Conservation (phyloP, 345 rosid genomes). For the Eucalyptus globulus region DNA sequence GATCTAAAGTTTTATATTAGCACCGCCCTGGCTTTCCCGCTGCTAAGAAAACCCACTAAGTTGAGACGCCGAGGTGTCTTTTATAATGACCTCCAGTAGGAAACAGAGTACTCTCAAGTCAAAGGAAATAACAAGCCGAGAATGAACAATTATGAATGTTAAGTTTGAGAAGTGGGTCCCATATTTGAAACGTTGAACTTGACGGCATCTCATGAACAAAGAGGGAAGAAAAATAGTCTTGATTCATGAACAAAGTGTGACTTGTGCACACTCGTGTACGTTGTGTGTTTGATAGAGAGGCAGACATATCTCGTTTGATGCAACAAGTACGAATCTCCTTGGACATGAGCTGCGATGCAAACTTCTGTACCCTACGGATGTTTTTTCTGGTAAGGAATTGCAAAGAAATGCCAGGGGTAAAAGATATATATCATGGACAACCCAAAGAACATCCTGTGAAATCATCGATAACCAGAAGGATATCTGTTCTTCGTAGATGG, state of each 20-base stretch:
- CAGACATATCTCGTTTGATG: neutral
- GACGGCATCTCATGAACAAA: neutral
- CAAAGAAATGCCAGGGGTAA: neutral
- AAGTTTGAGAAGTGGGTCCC: neutral
- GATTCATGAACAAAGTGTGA: neutral
- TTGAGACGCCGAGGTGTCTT: neutral
- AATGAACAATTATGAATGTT: neutral
- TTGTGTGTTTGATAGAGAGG: too few relatives aligned
- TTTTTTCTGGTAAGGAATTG: constrained; percentile 42
- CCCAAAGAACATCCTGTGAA: neutral
- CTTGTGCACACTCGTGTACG: too few relatives aligned
- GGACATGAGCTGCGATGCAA: constrained; percentile 28
- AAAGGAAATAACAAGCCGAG: neutral
- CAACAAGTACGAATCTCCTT: constrained; percentile 4
- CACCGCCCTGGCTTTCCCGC: neutral
- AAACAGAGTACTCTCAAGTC: neutral
- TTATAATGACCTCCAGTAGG: neutral
- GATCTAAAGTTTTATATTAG: neutral
- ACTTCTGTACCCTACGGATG: constrained; percentile 54
- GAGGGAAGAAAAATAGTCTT: neutral
- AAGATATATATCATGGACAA: neutral
- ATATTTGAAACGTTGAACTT: neutral
- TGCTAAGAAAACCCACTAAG: neutral
- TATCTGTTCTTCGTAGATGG: constrained; percentile 62
- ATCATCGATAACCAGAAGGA: constrained; percentile 27